phyloP scores from a whole-genome alignment of 1,284 basidiomycete genomes.

The Caloboletus inedulis region DNA sequence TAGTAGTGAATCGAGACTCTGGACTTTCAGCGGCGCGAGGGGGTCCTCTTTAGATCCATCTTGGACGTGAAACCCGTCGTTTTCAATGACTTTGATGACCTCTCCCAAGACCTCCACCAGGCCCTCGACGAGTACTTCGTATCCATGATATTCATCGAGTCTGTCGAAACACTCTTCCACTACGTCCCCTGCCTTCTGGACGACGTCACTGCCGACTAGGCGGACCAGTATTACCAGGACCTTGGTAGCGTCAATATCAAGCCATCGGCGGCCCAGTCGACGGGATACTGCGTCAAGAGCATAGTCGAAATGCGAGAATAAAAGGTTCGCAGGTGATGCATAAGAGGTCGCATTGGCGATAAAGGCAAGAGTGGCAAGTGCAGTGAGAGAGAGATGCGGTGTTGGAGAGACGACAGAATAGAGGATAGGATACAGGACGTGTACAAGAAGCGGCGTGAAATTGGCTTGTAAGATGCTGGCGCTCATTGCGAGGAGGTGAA shows the following conservation, averaged over 20 bases:
- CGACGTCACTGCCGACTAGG: constrained; percentile 80
- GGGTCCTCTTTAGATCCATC: constrained; percentile 19
- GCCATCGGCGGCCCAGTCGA: constrained; percentile 69
- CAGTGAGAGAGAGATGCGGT: constrained; percentile 66
- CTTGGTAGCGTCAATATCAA: constrained; percentile 76
- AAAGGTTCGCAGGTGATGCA: constrained; percentile 77
- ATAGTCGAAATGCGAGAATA: constrained; percentile 93
- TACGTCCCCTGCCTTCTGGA: constrained; percentile 84
- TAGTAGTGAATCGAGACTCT: constrained; percentile 49
- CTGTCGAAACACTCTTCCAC: constrained; percentile 95
- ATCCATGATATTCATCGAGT: constrained; percentile 90
- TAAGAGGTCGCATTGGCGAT: constrained; percentile 74
- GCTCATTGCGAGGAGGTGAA: constrained; percentile 71
- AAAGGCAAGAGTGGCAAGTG: constrained; percentile 64
- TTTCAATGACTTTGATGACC: constrained; percentile 69
- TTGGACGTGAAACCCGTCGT: constrained; percentile 38
- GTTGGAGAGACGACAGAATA: constrained; percentile 74
- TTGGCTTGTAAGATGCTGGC: constrained; percentile 63
- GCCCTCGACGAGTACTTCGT: constrained; percentile 79
- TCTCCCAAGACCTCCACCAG: constrained; percentile 83
- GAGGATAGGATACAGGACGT: constrained; percentile 80
- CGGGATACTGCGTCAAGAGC: constrained; percentile 85
- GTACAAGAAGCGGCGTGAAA: constrained; percentile 72
- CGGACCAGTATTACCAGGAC: constrained; percentile 82
- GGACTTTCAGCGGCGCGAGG: constrained; percentile 18